phyloP scores from a whole-genome alignment of 202 grass and related monocot species.

The Carex arenaria region DNA sequence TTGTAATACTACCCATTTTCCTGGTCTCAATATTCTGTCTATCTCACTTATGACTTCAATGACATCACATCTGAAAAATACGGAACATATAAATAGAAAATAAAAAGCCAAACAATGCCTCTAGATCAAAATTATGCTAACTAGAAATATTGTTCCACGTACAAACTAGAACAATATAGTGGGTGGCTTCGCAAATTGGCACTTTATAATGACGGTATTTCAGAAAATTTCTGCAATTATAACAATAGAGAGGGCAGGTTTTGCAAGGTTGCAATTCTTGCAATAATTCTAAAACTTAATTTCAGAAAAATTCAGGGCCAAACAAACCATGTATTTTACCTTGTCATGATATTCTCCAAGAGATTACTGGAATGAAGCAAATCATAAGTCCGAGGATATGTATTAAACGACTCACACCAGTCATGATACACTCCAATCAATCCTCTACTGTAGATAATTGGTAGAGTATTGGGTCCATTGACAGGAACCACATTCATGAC shows the following conservation, averaged over 20 bases:
- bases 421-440: constrained; percentile 91
- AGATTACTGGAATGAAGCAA: constrained; percentile 71
- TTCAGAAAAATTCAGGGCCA: not conserved
- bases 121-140: not conserved
- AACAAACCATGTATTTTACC: constrained; percentile 31
- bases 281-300: not conserved
- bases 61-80: constrained; percentile 59
- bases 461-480: constrained; percentile 53
- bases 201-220: not conserved
- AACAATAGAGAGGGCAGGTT: not conserved
- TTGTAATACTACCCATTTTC: constrained; percentile 74
- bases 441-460: constrained; percentile 76
- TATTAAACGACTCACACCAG: constrained; percentile 93
- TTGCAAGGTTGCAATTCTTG: not conserved
- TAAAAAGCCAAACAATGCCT: too few species aligned
- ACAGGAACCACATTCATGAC: constrained; percentile 86
- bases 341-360: constrained; percentile 48
- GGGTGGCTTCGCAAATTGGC: not conserved
- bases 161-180: not conserved
- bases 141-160: not conserved
- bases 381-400: constrained; percentile 92
- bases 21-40: constrained; percentile 78
- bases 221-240: not conserved
- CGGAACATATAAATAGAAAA: not conserved
- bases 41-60: constrained; percentile 62